Evolutionary conservation across 2,329 filamentous ascomycete genomes (phyloP).

Genomic region (Trichoderma breve): DNA sequence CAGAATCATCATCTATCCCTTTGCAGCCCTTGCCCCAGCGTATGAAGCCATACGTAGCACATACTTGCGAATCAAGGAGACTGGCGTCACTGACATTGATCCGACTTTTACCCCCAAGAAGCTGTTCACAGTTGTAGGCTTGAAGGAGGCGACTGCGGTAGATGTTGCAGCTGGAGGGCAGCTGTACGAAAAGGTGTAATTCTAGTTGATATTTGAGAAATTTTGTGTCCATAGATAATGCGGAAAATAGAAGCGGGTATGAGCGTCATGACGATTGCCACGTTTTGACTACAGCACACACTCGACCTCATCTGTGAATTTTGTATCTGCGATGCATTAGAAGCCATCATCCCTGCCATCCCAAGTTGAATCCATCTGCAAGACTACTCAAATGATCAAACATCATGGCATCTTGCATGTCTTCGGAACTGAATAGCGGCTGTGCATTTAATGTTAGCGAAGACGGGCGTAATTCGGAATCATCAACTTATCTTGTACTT

Average conservation of each 20-base stretch:
- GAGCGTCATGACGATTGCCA: background rate
- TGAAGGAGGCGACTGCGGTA: conserved; percentile 50
- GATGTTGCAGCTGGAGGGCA: conserved; percentile 35
- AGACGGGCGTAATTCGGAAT: background rate
- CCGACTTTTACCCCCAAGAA: conserved; percentile 46
- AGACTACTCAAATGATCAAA: conserved; percentile 9
- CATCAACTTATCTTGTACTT: conserved; percentile 7
- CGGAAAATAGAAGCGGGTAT: background rate
- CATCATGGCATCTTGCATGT: conserved; percentile 14
- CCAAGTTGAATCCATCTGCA: conserved; percentile 7
- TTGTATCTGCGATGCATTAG: background rate
- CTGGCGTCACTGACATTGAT: conserved; percentile 38
- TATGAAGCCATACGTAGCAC: conserved; percentile 44
- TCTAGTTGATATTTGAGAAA: background rate
- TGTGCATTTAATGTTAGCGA: background rate
- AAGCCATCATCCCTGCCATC: background rate
- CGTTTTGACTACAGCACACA: background rate
- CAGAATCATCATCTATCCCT: conserved; percentile 51
- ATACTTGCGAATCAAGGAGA: conserved; percentile 40
- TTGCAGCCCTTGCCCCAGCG: conserved; percentile 46
- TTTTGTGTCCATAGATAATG: background rate
- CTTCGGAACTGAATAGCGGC: background rate
- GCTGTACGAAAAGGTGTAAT: conserved; percentile 6
- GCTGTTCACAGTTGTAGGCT: conserved; percentile 52
- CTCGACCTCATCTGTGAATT: background rate